Evolutionary conservation across 495 filamentous ascomycete genomes (phyloP), one percentile per base, ranked within the genome.

Genomic region (Penicillium turbatum): DNA sequence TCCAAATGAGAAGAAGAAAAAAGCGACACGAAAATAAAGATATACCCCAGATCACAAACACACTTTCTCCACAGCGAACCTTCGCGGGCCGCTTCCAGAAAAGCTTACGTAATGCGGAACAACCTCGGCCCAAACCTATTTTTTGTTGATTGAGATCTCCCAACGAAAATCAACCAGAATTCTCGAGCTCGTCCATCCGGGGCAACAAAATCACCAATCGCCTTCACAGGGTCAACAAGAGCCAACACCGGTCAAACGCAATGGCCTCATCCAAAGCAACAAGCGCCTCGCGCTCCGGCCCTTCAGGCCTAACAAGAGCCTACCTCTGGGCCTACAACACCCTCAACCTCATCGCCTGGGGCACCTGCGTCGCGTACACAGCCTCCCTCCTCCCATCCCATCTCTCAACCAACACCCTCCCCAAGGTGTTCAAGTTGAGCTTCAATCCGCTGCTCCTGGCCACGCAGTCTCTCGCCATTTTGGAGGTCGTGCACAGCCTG

Each of bases 301-400:
- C 66, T 0, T 36, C 61, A 19, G 65, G 66, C 53, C 55, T 69
- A 15, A 63, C 62, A 51, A 56, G 57, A 42, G 48, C 50, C 48
- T 95, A 95, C 74, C 82, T 97, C 36, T 79, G 87, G 67, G 67
- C 81, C 64, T 98, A 97, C 82, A 98, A 97, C 69, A 72, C 82
- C 57, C 60, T 85, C 54, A 90, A 82, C 57, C 82, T 88, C 49
- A 49, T 84, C 38, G 78, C 90, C 54, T 98, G 93, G 93, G 63
- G 77, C 15, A 77, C 76, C 26, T 82, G 93, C 48, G 78, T 95
- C 48, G 73, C 79, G 45, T 82, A 86, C 42, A 74, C 79, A 15
- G 54, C 79, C 12, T 62, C 77, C 39, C 75, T 81, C 64, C 63
- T 72, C 75, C 53, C 64, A 1, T 36, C 27, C 21, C 34, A 55